Evolutionary conservation across 2,329 filamentous ascomycete genomes (phyloP).

Genomic region (Drechslera avenae): DNA sequence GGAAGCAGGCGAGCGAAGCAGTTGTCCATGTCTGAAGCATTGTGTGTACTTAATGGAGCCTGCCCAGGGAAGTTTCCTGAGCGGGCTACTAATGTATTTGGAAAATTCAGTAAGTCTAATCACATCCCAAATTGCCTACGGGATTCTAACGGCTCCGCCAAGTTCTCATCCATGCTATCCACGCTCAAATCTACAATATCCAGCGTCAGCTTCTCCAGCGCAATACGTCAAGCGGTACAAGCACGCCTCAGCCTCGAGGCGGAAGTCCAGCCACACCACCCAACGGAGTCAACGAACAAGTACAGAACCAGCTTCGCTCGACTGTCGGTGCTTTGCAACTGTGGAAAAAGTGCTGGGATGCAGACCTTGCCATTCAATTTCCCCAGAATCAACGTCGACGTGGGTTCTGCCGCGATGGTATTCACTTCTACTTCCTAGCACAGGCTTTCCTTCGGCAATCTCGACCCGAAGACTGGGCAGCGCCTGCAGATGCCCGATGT

Average conservation of each 20-base stretch:
- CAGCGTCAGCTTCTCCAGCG: conserved; percentile 52
- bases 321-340: conserved; percentile 65
- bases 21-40: conserved; percentile 65
- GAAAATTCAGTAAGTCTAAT: conserved; percentile 61
- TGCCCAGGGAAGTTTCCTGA: conserved; percentile 65
- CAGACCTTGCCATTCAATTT: conserved; percentile 71
- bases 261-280: conserved; percentile 55
- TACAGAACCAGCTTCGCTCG: conserved; percentile 55
- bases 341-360: conserved; percentile 75
- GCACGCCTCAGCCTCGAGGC: conserved; percentile 63
- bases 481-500: conserved; percentile 65
- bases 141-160: conserved; percentile 17
- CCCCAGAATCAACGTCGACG: conserved; percentile 65
- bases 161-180: conserved; percentile 71
- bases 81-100: conserved; percentile 71
- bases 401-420: conserved; percentile 72
- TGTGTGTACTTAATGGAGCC: conserved; percentile 65
- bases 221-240: conserved; percentile 52
- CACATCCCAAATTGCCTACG: too few species aligned
- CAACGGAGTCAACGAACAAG: conserved; percentile 51
- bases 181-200: conserved; percentile 64
- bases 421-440: conserved; percentile 76
- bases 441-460: conserved; percentile 68
- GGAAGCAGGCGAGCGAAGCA: conserved; percentile 69
- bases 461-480: conserved; percentile 58